These are phyloP conservation scores for Kodamaea arcana DNA, from an alignment of 1,139 yeast species.

Conservation along the genomic window DNA sequence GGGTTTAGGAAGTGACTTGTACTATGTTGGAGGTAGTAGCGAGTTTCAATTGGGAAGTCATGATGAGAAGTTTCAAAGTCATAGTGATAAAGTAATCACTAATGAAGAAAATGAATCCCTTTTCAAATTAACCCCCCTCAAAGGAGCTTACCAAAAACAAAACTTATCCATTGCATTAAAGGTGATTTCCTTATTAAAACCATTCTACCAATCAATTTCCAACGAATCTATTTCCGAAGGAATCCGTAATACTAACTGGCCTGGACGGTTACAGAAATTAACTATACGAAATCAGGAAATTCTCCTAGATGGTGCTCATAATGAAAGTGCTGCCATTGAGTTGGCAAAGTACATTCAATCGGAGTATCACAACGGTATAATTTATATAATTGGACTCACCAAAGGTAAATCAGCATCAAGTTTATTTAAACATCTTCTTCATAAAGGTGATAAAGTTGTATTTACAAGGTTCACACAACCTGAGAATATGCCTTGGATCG, in stretches of 20 bases:
- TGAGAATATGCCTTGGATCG: constrained; percentile 92
- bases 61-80: no score
- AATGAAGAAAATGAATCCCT: constrained; percentile 9
- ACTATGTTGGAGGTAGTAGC: constrained; percentile 17
- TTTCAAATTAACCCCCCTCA: constrained; percentile 46
- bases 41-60: no score
- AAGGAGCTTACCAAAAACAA: constrained; percentile 67
- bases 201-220: constrained; percentile 17
- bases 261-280: constrained; percentile 56
- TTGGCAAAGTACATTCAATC: constrained; percentile 37
- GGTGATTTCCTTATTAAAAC: constrained; percentile 40
- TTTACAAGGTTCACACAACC: constrained; percentile 64
- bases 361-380: constrained; percentile 31
- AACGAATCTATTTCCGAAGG: constrained; percentile 44
- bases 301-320: constrained; percentile 90
- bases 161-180: constrained; percentile 70
- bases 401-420: constrained; percentile 60
- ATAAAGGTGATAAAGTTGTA: constrained; percentile 49
- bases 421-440: constrained; percentile 50
- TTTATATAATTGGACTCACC: constrained; percentile 72
- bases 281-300: constrained; percentile 20
- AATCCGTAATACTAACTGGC: constrained; percentile 50
- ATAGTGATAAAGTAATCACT: no score
- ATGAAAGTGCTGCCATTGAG: constrained; percentile 75
- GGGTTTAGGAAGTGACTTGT: constrained; percentile 14